phyloP scores from a whole-genome alignment of 192 early-diverging fungal genomes.

The Umbelopsis vinacea region DNA sequence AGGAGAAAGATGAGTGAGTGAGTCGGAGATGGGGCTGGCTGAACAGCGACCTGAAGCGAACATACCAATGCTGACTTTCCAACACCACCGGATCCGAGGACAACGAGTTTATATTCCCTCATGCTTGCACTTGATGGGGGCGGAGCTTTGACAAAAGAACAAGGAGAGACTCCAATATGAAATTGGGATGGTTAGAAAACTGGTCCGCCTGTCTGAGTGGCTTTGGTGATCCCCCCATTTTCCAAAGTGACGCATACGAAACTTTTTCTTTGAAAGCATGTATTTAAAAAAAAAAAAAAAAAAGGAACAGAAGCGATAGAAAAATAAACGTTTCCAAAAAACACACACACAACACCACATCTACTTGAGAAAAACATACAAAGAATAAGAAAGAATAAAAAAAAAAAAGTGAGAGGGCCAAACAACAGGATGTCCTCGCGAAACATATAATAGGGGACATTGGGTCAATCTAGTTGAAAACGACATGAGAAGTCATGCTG shows the following conservation, averaged over 20 bases:
- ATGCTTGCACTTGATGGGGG: conserved; percentile 42
- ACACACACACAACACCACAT: not conserved
- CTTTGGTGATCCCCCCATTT: not conserved
- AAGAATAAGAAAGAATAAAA: conserved; percentile 29
- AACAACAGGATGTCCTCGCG: not conserved
- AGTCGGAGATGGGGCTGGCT: not conserved
- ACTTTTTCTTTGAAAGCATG: not conserved
- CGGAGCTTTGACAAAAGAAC: conserved; percentile 17
- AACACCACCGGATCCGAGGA: conserved; percentile 90
- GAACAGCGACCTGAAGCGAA: not conserved
- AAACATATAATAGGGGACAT: conserved; percentile 21
- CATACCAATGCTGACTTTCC: conserved; percentile 86
- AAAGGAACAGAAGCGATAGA: conserved; percentile 21
- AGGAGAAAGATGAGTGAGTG: not conserved
- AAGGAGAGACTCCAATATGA: not conserved
- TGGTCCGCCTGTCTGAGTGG: not conserved
- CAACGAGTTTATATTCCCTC: conserved; percentile 96
- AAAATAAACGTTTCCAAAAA: not conserved
- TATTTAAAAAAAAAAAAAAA: conserved; percentile 20
- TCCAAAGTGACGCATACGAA: not conserved
- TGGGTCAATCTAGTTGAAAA: not conserved
- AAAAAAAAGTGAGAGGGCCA: conserved; percentile 24
- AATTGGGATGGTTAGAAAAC: not conserved
- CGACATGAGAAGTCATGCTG: not conserved
- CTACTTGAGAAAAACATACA: conserved; percentile 12